Evolutionary conservation across 2,329 filamentous ascomycete species (phyloP).

Genomic region (Orbilia oligospora): DNA sequence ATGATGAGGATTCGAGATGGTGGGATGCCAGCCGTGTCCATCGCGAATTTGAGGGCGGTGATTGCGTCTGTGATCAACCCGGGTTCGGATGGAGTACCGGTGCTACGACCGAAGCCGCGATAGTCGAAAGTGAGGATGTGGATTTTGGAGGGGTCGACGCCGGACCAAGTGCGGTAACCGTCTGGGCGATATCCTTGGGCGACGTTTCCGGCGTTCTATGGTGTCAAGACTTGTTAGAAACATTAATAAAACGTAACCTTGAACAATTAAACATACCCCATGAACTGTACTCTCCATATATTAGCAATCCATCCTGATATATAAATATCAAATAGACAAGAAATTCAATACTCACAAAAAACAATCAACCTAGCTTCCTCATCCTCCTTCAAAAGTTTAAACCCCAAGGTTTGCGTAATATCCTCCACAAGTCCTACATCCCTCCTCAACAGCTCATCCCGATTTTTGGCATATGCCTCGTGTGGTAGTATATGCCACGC

Average conservation of each 20-base stretch:
- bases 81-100: constrained; percentile 82
- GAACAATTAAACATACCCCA: constrained; percentile 70
- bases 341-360: constrained; percentile 71
- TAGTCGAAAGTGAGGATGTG: constrained; percentile 94
- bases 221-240: background rate
- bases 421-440: constrained; percentile 71
- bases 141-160: constrained; percentile 77
- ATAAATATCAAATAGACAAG: constrained; percentile 64
- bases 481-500: constrained; percentile 92
- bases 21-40: constrained; percentile 76
- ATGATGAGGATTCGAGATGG: constrained; percentile 82
- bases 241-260: background rate
- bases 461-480: constrained; percentile 80
- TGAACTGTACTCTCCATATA: constrained; percentile 71
- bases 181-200: constrained; percentile 82
- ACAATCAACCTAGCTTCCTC: constrained; percentile 76
- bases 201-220: constrained; percentile 85
- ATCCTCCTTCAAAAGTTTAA: constrained; percentile 75
- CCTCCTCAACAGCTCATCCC: constrained; percentile 74
- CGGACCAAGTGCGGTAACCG: constrained; percentile 82
- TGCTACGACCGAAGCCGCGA: constrained; percentile 86
- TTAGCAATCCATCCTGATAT: constrained; percentile 47
- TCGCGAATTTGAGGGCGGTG: constrained; percentile 80
- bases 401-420: constrained; percentile 73
- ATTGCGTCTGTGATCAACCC: constrained; percentile 86